These are phyloP conservation scores for Russula virescens DNA, from an alignment of 768 basidiomycete species.

Conservation along the genomic window DNA sequence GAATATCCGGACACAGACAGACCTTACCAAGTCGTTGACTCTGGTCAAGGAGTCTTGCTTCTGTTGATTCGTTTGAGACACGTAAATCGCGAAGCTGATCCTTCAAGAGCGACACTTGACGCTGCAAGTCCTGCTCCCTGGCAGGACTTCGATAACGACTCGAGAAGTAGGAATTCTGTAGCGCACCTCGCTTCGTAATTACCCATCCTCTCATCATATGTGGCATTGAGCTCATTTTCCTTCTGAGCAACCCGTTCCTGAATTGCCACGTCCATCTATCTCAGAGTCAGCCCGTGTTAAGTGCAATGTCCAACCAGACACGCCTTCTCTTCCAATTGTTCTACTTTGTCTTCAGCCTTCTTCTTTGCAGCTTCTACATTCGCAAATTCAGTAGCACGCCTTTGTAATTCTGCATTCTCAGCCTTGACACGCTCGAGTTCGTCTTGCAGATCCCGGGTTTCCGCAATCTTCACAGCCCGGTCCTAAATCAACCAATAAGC, in stretches of 20 bases:
- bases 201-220: slow-evolving; percentile 90
- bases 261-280: slow-evolving; percentile 91
- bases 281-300: background rate
- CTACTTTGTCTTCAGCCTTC: slow-evolving; percentile 66
- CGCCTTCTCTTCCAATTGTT: slow-evolving; percentile 81
- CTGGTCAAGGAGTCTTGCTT: slow-evolving; percentile 88
- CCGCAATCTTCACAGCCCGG: slow-evolving; percentile 85
- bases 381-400: slow-evolving; percentile 57
- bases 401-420: slow-evolving; percentile 79
- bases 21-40: slow-evolving; percentile 78
- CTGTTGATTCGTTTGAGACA: slow-evolving; percentile 84
- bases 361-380: slow-evolving; percentile 64
- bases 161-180: background rate
- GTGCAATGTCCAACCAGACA: slow-evolving; percentile 19
- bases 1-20: background rate
- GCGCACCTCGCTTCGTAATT: slow-evolving; percentile 93
- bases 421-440: slow-evolving; percentile 70
- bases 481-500: slow-evolving; percentile 46
- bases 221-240: slow-evolving; percentile 94
- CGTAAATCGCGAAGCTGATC: slow-evolving; percentile 88
- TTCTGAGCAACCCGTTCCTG: slow-evolving; percentile 85
- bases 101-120: slow-evolving; percentile 85
- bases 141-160: background rate
- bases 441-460: slow-evolving; percentile 67
- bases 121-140: slow-evolving; percentile 89